A percentile compares a stretch with the other conserved stretches of the same genome.
Evolutionary conservation across 306 rosid genomes (phyloP).

Genomic region (Vigna hirtella): DNA sequence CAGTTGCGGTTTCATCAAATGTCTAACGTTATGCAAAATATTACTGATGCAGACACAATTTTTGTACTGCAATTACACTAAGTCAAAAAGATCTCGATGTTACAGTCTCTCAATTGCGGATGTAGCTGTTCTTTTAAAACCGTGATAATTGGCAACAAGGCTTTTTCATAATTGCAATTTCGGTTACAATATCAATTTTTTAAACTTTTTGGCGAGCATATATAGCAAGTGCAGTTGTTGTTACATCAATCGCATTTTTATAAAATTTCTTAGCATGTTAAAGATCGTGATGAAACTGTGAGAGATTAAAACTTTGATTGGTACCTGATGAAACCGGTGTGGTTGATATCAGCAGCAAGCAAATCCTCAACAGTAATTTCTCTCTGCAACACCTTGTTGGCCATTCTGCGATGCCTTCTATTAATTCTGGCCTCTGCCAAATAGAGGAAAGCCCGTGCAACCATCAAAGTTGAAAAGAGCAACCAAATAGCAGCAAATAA

Average conservation of each 20-base stretch:
- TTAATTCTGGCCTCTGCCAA: constrained; percentile 85
- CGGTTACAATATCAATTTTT: background rate
- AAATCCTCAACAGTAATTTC: constrained; percentile 79
- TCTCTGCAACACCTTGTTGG: constrained; percentile 72
- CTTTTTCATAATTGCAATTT: background rate
- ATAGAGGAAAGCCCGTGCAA: constrained; percentile 79
- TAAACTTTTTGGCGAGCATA: too few species aligned
- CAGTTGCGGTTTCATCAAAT: background rate
- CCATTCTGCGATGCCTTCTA: constrained; percentile 68
- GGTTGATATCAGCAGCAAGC: constrained; percentile 77
- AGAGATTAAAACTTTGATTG: background rate
- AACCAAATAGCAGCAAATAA: constrained; percentile 82
- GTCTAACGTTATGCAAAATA: too few species aligned
- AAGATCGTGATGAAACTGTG: too few species aligned
- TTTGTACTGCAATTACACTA: background rate
- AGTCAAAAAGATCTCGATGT: background rate
- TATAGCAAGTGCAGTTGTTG: too few species aligned
- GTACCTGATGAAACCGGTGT: constrained; percentile 82
- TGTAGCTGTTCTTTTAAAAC: background rate
- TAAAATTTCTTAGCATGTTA: too few species aligned
- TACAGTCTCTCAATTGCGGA: background rate
- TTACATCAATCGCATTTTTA: too few species aligned
- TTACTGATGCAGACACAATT: background rate
- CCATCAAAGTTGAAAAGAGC: constrained; percentile 77
- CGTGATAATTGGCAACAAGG: background rate